Evolutionary conservation across 2,329 filamentous ascomycete genomes (phyloP), one percentile per base, ranked within the genome.

Genomic region (Golovinomyces cichoracearum): DNA sequence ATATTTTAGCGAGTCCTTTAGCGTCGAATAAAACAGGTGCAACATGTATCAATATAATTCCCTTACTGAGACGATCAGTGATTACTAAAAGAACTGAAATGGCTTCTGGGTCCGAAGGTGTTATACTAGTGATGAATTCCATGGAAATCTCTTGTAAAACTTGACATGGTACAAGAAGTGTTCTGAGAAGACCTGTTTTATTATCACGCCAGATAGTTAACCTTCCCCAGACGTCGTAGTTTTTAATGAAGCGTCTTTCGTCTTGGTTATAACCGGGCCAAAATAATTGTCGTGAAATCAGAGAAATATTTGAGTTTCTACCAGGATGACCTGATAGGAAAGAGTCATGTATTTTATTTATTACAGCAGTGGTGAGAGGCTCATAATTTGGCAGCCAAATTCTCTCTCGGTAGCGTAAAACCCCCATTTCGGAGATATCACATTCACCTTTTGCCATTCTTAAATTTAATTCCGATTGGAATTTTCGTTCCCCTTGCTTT

Each of bases 101-200:
- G 21, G 12, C 17, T 6, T 46, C 26, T 33, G 33, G 7, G 9
- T 15, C 33, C n/a, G 33, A 37, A 5, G 9, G 15, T 37, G 33
- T 6, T 13, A 29, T 6, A 29, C 27, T 13, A 29, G n/a, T n/a
- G n/a, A 51, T 44, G 31, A 50, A 50, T 17, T 50, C 50, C 22
- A 51, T 51, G 2, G 37, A 51, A 27, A 51, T 51, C n/a, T 51
- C 44, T 4, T 13, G 26, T 47, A 23, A 51, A 21, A 51, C 48
- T 4, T 40, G 17, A 13, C 31, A 4, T 2, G 47, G 50, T 3
- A 51, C 27, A 12, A 27, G 45, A 5, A 51, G 29, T 17, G 50
- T 27, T 33, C 50, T 51, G 19, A 51, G 29, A 13, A 49, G 45
- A n/a, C 47, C 50, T 29, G 49, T 12, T 26, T 40, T 40, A 17